These are phyloP conservation scores for Aphanoascus verrucosus DNA, from an alignment of 2,329 filamentous ascomycete species.

Conservation along the genomic window DNA sequence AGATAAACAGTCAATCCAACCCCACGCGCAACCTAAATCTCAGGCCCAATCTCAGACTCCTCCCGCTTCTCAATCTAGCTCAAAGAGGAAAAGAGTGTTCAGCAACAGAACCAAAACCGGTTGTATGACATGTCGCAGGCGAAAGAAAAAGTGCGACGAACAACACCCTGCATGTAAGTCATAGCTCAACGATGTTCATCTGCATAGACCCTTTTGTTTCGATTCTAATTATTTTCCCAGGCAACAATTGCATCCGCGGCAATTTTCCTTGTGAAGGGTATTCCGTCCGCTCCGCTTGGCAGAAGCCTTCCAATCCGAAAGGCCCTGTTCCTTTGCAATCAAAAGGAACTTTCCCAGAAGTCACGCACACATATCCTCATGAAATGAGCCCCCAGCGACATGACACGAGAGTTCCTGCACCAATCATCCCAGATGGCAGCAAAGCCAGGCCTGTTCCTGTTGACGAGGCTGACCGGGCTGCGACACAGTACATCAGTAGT, in stretches of 20 bases:
- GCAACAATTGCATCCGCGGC: conserved; percentile 80
- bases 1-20: conserved; percentile 3
- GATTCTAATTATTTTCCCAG: conserved; percentile 34
- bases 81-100: conserved; percentile 50
- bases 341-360: conserved; percentile 52
- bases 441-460: conserved; percentile 39
- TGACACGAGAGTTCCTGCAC: conserved; percentile 28
- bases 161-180: conserved; percentile 77
- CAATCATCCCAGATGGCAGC: conserved; percentile 34
- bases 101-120: conserved; percentile 94
- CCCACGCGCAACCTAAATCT: conserved; percentile 5
- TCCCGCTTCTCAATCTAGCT: conserved; percentile 20
- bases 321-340: conserved; percentile 67
- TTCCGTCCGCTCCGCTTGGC: conserved; percentile 65
- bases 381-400: conserved; percentile 30
- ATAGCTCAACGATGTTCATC: neutral
- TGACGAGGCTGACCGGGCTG: conserved; percentile 35
- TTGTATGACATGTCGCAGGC: conserved; percentile 78
- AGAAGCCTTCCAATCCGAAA: conserved; percentile 62
- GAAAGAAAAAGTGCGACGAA: conserved; percentile 98
- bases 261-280: conserved; percentile 90
- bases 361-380: conserved; percentile 29
- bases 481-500: conserved; percentile 33
- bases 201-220: conserved; percentile 8
- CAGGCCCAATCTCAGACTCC: conserved; percentile 2